These are phyloP conservation scores for Groenewaldozyma tartarivorans DNA, from an alignment of 805 yeast genomes.

Conservation along the genomic window DNA sequence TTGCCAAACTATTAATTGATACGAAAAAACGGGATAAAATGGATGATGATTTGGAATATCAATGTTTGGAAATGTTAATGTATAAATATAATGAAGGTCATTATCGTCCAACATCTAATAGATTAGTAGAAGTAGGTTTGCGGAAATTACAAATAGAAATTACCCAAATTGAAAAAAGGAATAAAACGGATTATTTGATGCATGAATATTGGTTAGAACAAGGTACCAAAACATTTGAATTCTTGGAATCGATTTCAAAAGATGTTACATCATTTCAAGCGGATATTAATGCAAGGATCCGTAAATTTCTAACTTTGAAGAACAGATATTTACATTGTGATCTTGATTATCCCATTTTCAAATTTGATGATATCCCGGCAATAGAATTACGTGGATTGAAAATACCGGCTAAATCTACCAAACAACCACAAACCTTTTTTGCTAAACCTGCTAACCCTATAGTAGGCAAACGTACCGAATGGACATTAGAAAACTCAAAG, in stretches of 20 bases:
- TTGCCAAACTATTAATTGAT: constrained; percentile 12
- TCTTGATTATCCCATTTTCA: background rate
- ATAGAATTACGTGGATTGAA: background rate
- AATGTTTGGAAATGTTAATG: background rate
- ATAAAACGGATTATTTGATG: background rate
- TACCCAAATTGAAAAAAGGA: background rate
- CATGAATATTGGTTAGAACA: background rate
- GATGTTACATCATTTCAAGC: background rate
- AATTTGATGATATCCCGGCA: background rate
- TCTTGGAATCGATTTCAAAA: background rate
- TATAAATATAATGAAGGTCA: background rate
- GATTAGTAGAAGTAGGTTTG: background rate
- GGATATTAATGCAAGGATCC: background rate
- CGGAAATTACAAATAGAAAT: background rate
- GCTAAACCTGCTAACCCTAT: background rate
- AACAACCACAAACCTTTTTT: no score
- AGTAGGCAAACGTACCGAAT: background rate
- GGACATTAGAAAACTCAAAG: background rate
- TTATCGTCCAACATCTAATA: background rate
- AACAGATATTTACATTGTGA: background rate
- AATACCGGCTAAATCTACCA: background rate
- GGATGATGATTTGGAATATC: background rate
- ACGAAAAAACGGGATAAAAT: background rate
- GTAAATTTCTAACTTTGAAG: background rate
- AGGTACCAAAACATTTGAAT: background rate